Evolutionary conservation across 345 rosid species (phyloP), one percentile per base, ranked within the genome.

Genomic region (Stellera chamaejasme): DNA sequence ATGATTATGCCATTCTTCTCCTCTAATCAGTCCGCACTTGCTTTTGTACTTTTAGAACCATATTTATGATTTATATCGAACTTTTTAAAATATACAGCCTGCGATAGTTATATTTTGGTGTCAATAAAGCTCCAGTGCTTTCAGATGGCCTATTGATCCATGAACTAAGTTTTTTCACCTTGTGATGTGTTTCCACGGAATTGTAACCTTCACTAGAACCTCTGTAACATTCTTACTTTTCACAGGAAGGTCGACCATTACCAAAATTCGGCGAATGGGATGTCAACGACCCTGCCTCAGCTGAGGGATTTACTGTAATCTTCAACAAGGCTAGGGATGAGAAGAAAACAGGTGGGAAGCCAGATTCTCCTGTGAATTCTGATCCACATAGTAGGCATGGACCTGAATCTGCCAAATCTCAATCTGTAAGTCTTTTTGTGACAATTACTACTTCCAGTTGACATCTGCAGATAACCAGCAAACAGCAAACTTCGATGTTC

Each of bases 201-300:
- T 14, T 39, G 27, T 56, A 43, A 23, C 62, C 13, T 50, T 53
- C 54, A 64, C 25, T 45, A 16, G 19, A 45, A 42, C 45, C 41
- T 55, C 45, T 23, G 11, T 15, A 48, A 55, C 28, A 44, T 59
- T 47, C 26, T 59, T 69, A 52, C 44, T 50, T 11, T 23, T 45
- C 8, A 56, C 79, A 82, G 87, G 96, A 67, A 69, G 97, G 94
- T 63, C 87, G 79, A 59, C 88, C 81, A 54, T 80, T 88, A 68
- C 98, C 98, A 32, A 92, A 88, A 73, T 92, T 92, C 54, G 98
- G 98, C 54, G 98, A 92, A 73, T 92, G 98, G 97, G 98, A 92
- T 59, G 93, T 88, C 46, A 84, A 71, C 67, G 88, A 92, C 68
- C 96, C 98, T 50, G 85, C 89, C 32, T 78, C 98, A 11, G 98